Evolutionary conservation across 306 rosid genomes (phyloP).

Genomic region (Vigna nakashimae): DNA sequence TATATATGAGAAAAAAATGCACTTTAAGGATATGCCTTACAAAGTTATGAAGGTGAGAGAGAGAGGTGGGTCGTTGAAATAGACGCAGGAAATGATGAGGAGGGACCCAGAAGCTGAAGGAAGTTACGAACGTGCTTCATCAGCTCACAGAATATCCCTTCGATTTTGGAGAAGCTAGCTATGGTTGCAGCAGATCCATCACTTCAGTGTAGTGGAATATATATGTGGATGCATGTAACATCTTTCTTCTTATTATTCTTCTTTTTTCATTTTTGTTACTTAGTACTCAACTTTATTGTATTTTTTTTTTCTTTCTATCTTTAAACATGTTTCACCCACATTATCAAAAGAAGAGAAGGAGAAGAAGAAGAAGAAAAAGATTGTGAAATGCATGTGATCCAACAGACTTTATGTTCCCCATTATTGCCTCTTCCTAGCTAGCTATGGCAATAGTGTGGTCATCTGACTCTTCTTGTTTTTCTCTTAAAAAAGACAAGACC

Average conservation of each 20-base stretch:
- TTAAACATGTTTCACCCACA: conserved; percentile 64
- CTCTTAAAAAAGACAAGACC: too few relatives aligned
- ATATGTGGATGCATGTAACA: background rate
- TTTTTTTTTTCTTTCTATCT: conserved; percentile 20
- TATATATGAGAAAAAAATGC: conserved; percentile 41
- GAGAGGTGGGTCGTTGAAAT: conserved; percentile 62
- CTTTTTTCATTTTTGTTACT: conserved; percentile 23
- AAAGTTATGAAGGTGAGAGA: conserved; percentile 55
- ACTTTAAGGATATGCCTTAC: conserved; percentile 62
- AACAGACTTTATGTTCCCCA: conserved; percentile 83
- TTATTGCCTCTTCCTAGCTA: conserved; percentile 30
- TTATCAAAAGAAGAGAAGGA: conserved; percentile 70
- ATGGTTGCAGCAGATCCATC: conserved; percentile 41
- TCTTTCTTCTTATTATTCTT: conserved; percentile 28
- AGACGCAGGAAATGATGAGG: conserved; percentile 70
- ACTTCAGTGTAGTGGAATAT: conserved; percentile 32
- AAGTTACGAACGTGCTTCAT: conserved; percentile 37
- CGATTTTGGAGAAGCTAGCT: conserved; percentile 55
- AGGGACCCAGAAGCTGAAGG: conserved; percentile 60
- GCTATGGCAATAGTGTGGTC: background rate
- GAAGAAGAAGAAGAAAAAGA: conserved; percentile 43
- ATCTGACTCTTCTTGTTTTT: too few relatives aligned
- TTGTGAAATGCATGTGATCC: conserved; percentile 88
- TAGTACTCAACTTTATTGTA: conserved; percentile 31
- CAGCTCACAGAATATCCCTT: conserved; percentile 66